These are phyloP conservation scores for Dunaliella salina DNA, from an alignment of 163 green algal genomes.

Conservation along the genomic window DNA sequence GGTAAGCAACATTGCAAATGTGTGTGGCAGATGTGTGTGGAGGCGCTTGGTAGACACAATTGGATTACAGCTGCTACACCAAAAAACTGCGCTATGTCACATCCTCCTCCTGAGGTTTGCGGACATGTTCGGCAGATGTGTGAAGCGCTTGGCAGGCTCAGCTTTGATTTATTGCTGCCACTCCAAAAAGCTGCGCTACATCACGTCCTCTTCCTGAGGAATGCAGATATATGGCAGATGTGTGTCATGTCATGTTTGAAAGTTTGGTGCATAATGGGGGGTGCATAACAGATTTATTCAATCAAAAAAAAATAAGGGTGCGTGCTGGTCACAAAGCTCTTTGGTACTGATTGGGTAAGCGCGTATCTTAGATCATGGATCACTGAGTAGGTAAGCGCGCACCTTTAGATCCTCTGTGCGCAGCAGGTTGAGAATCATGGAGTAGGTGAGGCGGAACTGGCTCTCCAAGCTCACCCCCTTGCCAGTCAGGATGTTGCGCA, in stretches of 20 bases:
- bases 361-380: no score
- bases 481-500: constrained; percentile 65
- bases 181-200: constrained; percentile 90
- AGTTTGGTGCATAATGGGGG: no score
- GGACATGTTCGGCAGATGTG: neutral
- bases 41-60: neutral
- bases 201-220: constrained; percentile 89
- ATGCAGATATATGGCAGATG: neutral
- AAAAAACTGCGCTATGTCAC: constrained; percentile 86
- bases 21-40: neutral
- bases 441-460: constrained; percentile 90
- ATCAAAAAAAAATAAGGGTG: no score
- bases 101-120: constrained; percentile 68
- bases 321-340: no score
- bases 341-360: no score
- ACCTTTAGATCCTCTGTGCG: constrained; percentile 83
- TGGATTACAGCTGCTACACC: constrained; percentile 76
- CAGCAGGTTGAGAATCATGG: constrained; percentile 92
- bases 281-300: no score
- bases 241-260: no score
- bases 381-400: neutral
- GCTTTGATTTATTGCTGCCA: constrained; percentile 69
- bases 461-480: constrained; percentile 63
- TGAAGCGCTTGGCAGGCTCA: neutral
- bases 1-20: neutral